Conservation (phyloP, 352 stramenopile species). For the Globisporangium cederbergense region DNA sequence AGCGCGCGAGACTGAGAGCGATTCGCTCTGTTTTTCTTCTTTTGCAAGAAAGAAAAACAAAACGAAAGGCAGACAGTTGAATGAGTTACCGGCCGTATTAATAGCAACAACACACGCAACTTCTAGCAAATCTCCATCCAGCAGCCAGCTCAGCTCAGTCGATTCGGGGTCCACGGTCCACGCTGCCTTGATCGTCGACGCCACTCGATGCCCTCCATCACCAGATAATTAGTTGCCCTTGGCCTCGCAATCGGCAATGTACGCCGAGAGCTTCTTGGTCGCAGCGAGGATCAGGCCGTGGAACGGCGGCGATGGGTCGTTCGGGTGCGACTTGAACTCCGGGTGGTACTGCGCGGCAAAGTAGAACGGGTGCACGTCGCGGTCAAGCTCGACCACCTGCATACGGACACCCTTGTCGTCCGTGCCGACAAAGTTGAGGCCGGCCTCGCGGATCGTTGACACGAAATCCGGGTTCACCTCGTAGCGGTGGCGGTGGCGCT, state of each 20-base stretch:
- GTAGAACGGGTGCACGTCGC: slow-evolving; percentile 97
- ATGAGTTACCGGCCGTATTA: slow-evolving; percentile 15
- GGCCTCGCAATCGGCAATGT: slow-evolving; percentile 47
- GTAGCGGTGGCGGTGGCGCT: slow-evolving; percentile 99
- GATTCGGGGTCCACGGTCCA: neutral
- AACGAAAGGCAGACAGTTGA: slow-evolving; percentile 9
- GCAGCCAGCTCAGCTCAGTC: neutral
- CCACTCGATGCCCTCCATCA: neutral
- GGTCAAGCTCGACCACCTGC: slow-evolving; percentile 98
- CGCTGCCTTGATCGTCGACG: neutral
- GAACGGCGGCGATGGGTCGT: slow-evolving; percentile 97
- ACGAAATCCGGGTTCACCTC: slow-evolving; percentile 98
- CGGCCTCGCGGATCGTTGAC: slow-evolving; percentile 81
- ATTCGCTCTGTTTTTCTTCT: slow-evolving; percentile 16
- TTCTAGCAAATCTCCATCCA: slow-evolving; percentile 13
- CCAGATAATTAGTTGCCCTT: slow-evolving; percentile 24
- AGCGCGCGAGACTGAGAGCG: slow-evolving; percentile 16
- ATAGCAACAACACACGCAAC: slow-evolving; percentile 16
- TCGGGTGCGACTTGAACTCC: slow-evolving; percentile 97
- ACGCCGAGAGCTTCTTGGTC: slow-evolving; percentile 68
- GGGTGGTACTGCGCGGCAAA: slow-evolving; percentile 99
- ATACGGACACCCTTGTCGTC: slow-evolving; percentile 97
- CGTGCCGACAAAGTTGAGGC: slow-evolving; percentile 97
- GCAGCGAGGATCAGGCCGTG: slow-evolving; percentile 94
- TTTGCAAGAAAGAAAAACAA: slow-evolving; percentile 10